Evolutionary conservation across 2,329 filamentous ascomycete genomes (phyloP).

Genomic region (Pseudocercospora vitis): DNA sequence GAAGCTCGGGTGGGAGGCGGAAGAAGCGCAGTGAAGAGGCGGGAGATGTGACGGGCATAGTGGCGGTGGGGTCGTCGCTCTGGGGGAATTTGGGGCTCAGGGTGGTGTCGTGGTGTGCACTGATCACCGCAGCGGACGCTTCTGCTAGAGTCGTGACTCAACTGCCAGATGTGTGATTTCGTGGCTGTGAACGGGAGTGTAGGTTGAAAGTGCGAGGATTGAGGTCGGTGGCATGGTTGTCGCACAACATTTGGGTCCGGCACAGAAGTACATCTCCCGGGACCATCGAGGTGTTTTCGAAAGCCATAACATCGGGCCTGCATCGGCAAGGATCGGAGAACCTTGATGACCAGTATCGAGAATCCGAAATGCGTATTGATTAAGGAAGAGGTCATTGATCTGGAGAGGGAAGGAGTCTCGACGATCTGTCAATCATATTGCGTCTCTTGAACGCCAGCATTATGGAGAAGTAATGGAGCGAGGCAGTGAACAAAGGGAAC

Average conservation of each 20-base stretch:
- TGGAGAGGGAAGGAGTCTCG: no score
- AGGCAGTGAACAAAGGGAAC: constrained; percentile 7
- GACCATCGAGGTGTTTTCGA: not conserved
- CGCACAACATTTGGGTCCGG: not conserved
- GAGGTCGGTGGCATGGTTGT: not conserved
- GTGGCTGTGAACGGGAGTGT: no score
- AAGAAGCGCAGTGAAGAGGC: not conserved
- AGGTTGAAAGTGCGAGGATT: no score
- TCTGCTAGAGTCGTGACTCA: not conserved
- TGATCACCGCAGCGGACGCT: not conserved
- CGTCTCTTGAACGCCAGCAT: no score
- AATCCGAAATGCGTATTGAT: no score
- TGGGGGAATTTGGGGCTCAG: not conserved
- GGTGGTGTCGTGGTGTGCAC: not conserved
- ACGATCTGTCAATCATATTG: no score
- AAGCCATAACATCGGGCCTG: not conserved
- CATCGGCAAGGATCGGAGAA: not conserved
- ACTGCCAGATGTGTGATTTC: not conserved
- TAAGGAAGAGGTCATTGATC: no score
- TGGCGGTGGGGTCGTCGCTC: not conserved
- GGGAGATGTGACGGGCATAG: not conserved
- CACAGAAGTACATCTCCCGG: not conserved
- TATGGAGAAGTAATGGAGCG: no score
- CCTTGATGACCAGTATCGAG: not conserved
- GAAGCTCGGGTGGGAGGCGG: not conserved